Base-by-base conservation (phyloP, 2,329 filamentous ascomycete genomes). In the Dactylellina cionopaga region DNA sequence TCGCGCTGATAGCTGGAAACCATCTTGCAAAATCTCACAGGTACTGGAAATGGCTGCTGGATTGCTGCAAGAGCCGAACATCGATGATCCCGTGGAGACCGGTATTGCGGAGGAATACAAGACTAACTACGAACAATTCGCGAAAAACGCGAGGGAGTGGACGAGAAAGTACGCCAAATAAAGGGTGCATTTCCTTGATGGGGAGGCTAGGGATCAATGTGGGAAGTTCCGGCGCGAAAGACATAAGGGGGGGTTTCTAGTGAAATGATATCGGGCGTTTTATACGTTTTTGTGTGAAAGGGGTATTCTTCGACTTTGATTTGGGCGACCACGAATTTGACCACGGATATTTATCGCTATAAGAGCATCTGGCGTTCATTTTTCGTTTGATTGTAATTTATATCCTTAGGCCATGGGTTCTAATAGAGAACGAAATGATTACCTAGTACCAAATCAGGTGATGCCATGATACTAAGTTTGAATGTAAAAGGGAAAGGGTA, bases 1-100 rank as follows among this genome's bases (percentile, higher is more conserved):
- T 76, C 92, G 93, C 79, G 81, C 89, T 27, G 92, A 96, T 78
- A 89, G 92, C 81, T 97, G 93, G 93, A 97, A 96, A 85, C 93
- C 93, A 15, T 89, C 89, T 73, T 91, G 89, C 78, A 90, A 89
- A 82, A 86, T 96, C 75, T 81, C 82, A 46, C 86, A 87, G 58
- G 92, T 96, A 25, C 86, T 97, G 74, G 87, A 90, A 80, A 90
- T 93, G 77, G 86, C 94, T 19, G 84, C 89, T 74, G 85, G 87
- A 75, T 85, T 96, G 74, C 84, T 97, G 56, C 82, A 87, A 73
- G 90, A 93, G 82, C 93, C 93, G 1, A 91, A 52, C 27, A 74
- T 76, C 10, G 92, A 96, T 77, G 93, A 96, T 81, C 91, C 93
- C 25, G 90, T 97, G 75, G 93, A 97, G 85, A 84, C 88, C 2